Evolutionary conservation across 1,284 basidiomycete genomes (phyloP).

Genomic region (Moesziomyces antarcticus): DNA sequence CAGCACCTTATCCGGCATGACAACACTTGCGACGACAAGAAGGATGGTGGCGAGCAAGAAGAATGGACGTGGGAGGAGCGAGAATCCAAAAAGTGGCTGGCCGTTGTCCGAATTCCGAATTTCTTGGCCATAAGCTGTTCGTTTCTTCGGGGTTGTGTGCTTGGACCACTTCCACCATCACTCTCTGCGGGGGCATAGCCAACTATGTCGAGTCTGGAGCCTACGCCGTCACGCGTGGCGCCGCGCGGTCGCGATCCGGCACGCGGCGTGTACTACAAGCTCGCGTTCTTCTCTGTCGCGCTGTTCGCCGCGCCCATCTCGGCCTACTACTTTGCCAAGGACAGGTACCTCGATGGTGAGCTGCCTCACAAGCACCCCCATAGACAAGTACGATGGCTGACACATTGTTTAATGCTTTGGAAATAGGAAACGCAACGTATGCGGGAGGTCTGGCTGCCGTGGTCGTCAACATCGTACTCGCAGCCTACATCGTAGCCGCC

Average conservation of each 20-base stretch:
- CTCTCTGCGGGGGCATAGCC: neutral
- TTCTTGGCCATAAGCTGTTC: no score
- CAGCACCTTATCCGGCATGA: slow-evolving; percentile 72
- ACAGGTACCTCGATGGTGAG: slow-evolving; percentile 54
- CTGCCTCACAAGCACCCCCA: neutral
- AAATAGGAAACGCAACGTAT: slow-evolving; percentile 61
- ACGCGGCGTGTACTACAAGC: slow-evolving; percentile 62
- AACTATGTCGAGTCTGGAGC: slow-evolving; percentile 34
- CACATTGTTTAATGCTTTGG: neutral
- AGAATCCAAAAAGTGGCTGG: neutral
- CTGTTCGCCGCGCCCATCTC: slow-evolving; percentile 62
- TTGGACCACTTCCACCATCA: slow-evolving; percentile 7
- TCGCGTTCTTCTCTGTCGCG: slow-evolving; percentile 59
- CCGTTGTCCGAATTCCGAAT: slow-evolving; percentile 24
- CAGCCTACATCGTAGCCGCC: slow-evolving; percentile 61
- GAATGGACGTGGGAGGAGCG: neutral
- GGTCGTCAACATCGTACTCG: slow-evolving; percentile 63
- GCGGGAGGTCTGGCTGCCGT: slow-evolving; percentile 65
- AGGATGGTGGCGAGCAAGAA: neutral
- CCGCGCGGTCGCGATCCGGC: slow-evolving; percentile 55
- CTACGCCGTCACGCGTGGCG: slow-evolving; percentile 52
- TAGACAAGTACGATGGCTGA: neutral
- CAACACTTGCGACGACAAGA: neutral
- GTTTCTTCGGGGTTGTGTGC: neutral
- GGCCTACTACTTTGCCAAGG: slow-evolving; percentile 61